phyloP scores from a whole-genome alignment of 2,329 filamentous ascomycete genomes.

The Ceratocystis huliohia region DNA sequence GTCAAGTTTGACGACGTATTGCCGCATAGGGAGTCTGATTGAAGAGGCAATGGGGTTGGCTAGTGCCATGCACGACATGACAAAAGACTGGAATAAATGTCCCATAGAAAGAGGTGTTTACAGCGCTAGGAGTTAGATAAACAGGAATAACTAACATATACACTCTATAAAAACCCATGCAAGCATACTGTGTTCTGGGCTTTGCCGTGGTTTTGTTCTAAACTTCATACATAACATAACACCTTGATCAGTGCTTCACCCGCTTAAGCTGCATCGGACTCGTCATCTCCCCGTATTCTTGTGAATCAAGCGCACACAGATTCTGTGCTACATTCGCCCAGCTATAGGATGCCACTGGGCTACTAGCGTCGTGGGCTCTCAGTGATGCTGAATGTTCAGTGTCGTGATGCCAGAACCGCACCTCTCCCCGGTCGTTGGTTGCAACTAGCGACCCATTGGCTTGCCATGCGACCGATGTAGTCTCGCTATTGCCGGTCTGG shows the following conservation, averaged over 20 bases:
- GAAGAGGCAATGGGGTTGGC: not conserved
- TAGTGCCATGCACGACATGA: not conserved
- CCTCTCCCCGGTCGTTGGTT: conserved; percentile 13
- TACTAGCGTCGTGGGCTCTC: conserved; percentile 1
- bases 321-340: not conserved
- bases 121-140: not conserved
- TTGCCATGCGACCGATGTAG: conserved; percentile 14
- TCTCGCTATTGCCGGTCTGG: conserved; percentile 15
- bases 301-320: not conserved
- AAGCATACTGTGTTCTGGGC: conserved; percentile 13
- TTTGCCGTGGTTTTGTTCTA: not conserved
- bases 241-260: not conserved
- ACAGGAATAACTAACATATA: not conserved
- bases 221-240: not conserved
- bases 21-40: conserved; percentile 8
- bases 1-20: conserved; percentile 15
- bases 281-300: not conserved
- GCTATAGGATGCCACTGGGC: conserved; percentile 8
- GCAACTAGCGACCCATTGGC: conserved; percentile 15
- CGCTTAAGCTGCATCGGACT: not conserved
- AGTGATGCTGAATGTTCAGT: not conserved
- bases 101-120: not conserved
- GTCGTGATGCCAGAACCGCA: conserved; percentile 16
- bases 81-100: not conserved
- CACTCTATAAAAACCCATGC: not conserved